Base-by-base conservation (phyloP, 2,329 filamentous ascomycete species). In the Epichloe festucae region DNA sequence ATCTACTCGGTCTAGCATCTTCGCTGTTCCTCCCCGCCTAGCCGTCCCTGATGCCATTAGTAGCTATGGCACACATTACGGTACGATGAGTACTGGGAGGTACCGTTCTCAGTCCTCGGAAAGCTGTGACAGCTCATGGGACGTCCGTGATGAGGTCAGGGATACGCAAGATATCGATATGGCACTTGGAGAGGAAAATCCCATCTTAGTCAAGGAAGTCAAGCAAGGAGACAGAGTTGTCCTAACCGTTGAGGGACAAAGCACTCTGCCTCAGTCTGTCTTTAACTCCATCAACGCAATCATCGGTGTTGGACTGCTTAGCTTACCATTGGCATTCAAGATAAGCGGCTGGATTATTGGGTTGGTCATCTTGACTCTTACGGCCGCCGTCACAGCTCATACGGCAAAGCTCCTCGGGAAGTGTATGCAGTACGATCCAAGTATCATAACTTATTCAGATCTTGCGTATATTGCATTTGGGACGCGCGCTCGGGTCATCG, bases 221-320 rank as follows among this genome's bases (percentile, higher is more conserved):
- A 87, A 94, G 64, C 87, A 93, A 60, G 89, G 93, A 58, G 89
- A 93, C 42, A 89, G 85, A 62, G 79, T 91, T 46, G 81, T 95
- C 52, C 79, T 91, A 59, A 79, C 91, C 2, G 83, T 95, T 2
- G 85, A 95, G 55, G 91, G 91, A 40, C 89, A 94, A 70, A 95
- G 89, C n/a, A 98, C 91, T 1, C 75, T 97, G 15, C 89, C 89
- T 0, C 91, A 97, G 70, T 97, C 91, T 6, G 79, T 96, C 55
- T 95, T 97, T 74, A 98, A 98, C 69, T 94, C 89, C 3, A 91
- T 91, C 64, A 95, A 95, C 56, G 88, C 94, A 48, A 72, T 96
- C 53, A 91, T 96, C 55, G 90, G 90, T 15, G 84, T 98, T 34
- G 91, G 91, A 1, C 72, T 98, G 34, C 75, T 98, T 48, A 94